These are phyloP conservation scores for Primulina eburnea DNA, from an alignment of 257 asterid species.

Conservation along the genomic window DNA sequence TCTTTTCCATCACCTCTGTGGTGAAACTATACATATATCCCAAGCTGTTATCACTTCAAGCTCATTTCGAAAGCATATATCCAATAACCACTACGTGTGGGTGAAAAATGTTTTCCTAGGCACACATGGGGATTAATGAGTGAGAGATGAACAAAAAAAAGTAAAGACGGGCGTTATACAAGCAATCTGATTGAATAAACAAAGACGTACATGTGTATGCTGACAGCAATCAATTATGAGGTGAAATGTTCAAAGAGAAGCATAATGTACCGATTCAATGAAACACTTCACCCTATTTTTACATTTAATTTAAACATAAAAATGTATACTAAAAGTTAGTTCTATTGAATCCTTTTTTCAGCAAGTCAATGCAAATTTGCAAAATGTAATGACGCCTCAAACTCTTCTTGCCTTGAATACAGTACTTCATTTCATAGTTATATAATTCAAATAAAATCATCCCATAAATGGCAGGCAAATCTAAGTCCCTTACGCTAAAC, in stretches of 20 bases:
- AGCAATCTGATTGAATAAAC: neutral
- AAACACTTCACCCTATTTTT: neutral
- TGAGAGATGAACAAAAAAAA: neutral
- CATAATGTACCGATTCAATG: neutral
- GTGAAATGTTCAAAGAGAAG: slow-evolving; percentile 1
- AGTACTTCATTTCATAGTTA: neutral
- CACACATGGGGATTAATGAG: neutral
- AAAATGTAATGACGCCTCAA: neutral
- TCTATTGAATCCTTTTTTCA: neutral
- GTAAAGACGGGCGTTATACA: neutral
- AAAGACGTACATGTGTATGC: neutral
- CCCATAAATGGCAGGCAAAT: neutral
- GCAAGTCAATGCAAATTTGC: neutral
- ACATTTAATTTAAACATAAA: neutral
- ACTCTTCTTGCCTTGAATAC: slow-evolving; percentile 10
- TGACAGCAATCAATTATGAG: slow-evolving; percentile 1
- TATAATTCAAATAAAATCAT: slow-evolving; percentile 14
- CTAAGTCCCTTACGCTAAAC: neutral
- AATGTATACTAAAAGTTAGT: neutral
- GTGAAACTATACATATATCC: neutral
- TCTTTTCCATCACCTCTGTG: neutral
- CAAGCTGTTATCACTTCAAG: neutral
- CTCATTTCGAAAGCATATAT: neutral
- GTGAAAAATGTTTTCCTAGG: neutral
- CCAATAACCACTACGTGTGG: neutral